Conservation (phyloP, 805 yeast genomes). For the Pichia pseudocactophila region DNA sequence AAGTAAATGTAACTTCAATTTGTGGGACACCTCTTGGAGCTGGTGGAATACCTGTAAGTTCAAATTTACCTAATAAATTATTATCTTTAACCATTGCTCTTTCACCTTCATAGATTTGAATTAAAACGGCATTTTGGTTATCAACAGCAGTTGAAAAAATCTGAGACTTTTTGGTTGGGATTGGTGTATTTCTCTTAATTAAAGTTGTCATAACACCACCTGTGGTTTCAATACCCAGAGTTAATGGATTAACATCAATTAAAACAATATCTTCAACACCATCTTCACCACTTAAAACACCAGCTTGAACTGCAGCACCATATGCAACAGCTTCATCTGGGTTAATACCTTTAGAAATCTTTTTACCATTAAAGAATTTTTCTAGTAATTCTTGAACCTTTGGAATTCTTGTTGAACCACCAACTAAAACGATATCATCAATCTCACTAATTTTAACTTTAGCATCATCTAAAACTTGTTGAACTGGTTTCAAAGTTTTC, state of each 20-base stretch:
- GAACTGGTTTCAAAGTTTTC: slow-evolving; percentile 92
- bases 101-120: slow-evolving; percentile 94
- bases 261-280: slow-evolving; percentile 85
- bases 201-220: slow-evolving; percentile 97
- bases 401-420: slow-evolving; percentile 99
- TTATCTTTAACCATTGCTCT: slow-evolving; percentile 91
- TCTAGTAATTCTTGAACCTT: slow-evolving; percentile 92
- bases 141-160: slow-evolving; percentile 94
- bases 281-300: slow-evolving; percentile 92
- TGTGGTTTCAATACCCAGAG: slow-evolving; percentile 92
- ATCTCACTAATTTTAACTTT: slow-evolving; percentile 79
- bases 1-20: slow-evolving; percentile 80
- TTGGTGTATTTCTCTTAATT: slow-evolving; percentile 90
- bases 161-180: slow-evolving; percentile 92
- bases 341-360: slow-evolving; percentile 94
- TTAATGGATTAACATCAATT: slow-evolving; percentile 88
- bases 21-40: slow-evolving; percentile 92
- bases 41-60: slow-evolving; percentile 79
- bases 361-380: slow-evolving; percentile 86
- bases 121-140: slow-evolving; percentile 91
- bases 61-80: slow-evolving; percentile 81
- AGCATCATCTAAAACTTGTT: slow-evolving; percentile 89
- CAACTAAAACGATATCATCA: slow-evolving; percentile 93
- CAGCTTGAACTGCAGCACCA: slow-evolving; percentile 99
- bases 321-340: slow-evolving; percentile 99